These are phyloP conservation scores for Cardamine resedifolia DNA, from an alignment of 345 rosid species.

Conservation along the genomic window DNA sequence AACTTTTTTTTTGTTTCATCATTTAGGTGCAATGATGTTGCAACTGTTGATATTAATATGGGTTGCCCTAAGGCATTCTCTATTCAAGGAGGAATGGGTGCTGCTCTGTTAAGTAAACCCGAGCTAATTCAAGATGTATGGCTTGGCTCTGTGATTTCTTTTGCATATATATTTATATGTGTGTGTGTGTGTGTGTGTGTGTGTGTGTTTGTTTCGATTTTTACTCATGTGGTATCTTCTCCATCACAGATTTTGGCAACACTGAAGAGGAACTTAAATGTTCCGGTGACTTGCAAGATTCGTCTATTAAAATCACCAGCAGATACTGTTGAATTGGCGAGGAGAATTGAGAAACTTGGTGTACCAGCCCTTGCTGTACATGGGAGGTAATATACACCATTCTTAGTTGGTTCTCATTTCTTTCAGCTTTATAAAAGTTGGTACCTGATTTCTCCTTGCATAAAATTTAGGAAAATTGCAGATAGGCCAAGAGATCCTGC, in stretches of 20 bases:
- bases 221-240: constrained; percentile 10
- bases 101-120: constrained; percentile 81
- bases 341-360: constrained; percentile 89
- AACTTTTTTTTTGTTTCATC: background rate
- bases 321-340: constrained; percentile 88
- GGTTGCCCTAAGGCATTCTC: constrained; percentile 96
- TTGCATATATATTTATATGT: background rate
- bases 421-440: background rate
- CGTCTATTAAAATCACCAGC: constrained; percentile 68
- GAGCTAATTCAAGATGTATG: constrained; percentile 87
- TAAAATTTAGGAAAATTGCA: constrained; percentile 62
- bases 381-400: constrained; percentile 61
- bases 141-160: constrained; percentile 14
- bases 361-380: constrained; percentile 94
- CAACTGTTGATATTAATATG: constrained; percentile 88
- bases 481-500: constrained; percentile 97
- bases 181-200: too few relatives aligned
- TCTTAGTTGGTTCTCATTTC: background rate
- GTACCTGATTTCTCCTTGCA: constrained; percentile 6
- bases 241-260: constrained; percentile 70
- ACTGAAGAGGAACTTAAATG: constrained; percentile 75
- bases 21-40: constrained; percentile 78
- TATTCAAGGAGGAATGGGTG: constrained; percentile 96
- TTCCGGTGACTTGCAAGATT: constrained; percentile 88
- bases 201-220: background rate